Evolutionary conservation across 805 yeast species (phyloP).

Genomic region (Hermanozyma aechmeae): DNA sequence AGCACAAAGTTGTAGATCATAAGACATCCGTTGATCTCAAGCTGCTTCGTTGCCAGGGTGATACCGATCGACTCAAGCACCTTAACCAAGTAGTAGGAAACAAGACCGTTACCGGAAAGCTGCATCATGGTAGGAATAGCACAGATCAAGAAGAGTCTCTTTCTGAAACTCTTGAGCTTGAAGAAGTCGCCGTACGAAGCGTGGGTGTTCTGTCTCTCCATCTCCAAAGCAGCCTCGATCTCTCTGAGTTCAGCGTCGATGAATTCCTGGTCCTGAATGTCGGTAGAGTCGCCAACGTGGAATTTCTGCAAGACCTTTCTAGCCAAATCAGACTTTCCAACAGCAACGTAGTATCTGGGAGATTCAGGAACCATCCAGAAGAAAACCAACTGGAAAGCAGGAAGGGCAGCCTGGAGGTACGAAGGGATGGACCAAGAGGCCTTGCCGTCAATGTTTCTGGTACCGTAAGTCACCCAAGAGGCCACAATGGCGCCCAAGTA

Average conservation of each 20-base stretch:
- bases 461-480: constrained; percentile 43
- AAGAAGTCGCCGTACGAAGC: constrained; percentile 32
- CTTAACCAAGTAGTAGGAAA: constrained; percentile 40
- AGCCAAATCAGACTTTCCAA: constrained; percentile 36
- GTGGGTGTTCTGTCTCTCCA: constrained; percentile 24
- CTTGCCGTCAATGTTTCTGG: constrained; percentile 17
- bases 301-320: constrained; percentile 26
- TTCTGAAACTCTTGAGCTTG: constrained; percentile 28
- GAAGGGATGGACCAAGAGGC: constrained; percentile 52
- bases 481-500: constrained; percentile 46
- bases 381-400: constrained; percentile 28
- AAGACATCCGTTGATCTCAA: constrained; percentile 40
- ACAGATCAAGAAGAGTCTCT: constrained; percentile 26
- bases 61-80: constrained; percentile 48
- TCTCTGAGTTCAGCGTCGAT: constrained; percentile 17
- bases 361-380: constrained; percentile 36
- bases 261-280: constrained; percentile 10
- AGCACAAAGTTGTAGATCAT: constrained; percentile 25
- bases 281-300: constrained; percentile 31
- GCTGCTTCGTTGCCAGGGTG: constrained; percentile 28
- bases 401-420: constrained; percentile 39
- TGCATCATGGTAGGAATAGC: constrained; percentile 32
- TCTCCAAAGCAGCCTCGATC: constrained; percentile 19
- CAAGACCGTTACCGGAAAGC: constrained; percentile 43
- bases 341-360: constrained; percentile 36